phyloP scores from a whole-genome alignment of 192 early-diverging fungal genomes.

The Backusella circina region DNA sequence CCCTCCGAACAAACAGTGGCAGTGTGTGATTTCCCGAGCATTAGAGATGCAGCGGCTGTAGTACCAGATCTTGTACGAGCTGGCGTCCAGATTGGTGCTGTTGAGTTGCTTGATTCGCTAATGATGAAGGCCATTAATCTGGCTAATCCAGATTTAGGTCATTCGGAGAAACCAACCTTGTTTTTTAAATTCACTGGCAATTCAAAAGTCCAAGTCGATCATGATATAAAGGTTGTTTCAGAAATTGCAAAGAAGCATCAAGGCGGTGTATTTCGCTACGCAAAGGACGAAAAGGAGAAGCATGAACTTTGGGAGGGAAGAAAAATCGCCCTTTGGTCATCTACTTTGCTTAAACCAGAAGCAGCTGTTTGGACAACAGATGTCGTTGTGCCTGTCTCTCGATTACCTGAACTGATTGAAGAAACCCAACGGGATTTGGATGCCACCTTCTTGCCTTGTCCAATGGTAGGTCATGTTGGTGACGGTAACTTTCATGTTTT shows the following conservation, averaged over 20 bases:
- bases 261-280: constrained; percentile 34
- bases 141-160: constrained; percentile 32
- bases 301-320: constrained; percentile 55
- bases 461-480: constrained; percentile 55
- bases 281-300: constrained; percentile 30
- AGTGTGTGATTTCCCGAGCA: constrained; percentile 50
- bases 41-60: constrained; percentile 43
- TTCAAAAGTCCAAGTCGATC: constrained; percentile 26
- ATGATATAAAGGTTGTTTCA: constrained; percentile 39
- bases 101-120: constrained; percentile 57
- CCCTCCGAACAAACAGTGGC: constrained; percentile 56
- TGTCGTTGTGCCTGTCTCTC: constrained; percentile 59
- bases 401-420: constrained; percentile 44
- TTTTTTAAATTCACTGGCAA: constrained; percentile 56
- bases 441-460: constrained; percentile 26
- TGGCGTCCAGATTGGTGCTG: constrained; percentile 45
- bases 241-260: constrained; percentile 30
- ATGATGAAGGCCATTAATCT: constrained; percentile 55
- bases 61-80: constrained; percentile 45
- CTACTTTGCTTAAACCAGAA: constrained; percentile 30
- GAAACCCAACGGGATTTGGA: constrained; percentile 42
- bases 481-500: constrained; percentile 65
- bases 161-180: constrained; percentile 43
- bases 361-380: constrained; percentile 56
- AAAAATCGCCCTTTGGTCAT: constrained; percentile 41